phyloP scores from a whole-genome alignment of 371 early-diverging fungal genomes.

The Apophysomyces ossiformis region DNA sequence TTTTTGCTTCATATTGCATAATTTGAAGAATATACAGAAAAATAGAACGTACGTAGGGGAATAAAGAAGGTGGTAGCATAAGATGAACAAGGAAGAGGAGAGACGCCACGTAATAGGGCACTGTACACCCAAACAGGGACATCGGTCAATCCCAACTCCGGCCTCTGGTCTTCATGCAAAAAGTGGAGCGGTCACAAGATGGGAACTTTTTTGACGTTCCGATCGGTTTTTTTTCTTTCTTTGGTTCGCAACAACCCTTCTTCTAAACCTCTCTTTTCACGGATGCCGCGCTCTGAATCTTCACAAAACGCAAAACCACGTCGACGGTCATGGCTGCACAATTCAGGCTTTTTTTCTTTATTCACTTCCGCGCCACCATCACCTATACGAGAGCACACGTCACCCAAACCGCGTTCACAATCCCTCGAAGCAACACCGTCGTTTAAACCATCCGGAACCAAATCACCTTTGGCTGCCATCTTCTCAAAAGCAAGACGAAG shows the following conservation, averaged over 20 bases:
- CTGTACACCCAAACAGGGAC: not conserved
- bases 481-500: conserved; percentile 22
- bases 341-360: conserved; percentile 6
- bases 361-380: conserved; percentile 13
- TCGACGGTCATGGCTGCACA: conserved; percentile 16
- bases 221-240: conserved; percentile 7
- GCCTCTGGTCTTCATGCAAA: not conserved
- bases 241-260: conserved; percentile 2
- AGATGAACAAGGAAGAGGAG: not conserved
- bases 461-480: conserved; percentile 2
- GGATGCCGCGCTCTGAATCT: conserved; percentile 8
- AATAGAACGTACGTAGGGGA: not conserved
- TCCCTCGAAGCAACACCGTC: conserved; percentile 8
- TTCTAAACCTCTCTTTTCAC: conserved; percentile 2
- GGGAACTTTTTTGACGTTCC: conserved; percentile 5
- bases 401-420: conserved; percentile 12
- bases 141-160: not conserved
- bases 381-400: conserved; percentile 11
- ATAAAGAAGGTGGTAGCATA: not conserved
- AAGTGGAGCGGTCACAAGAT: not conserved
- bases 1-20: not conserved
- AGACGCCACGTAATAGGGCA: not conserved
- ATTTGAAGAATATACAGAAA: not conserved
- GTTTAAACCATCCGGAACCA: conserved; percentile 9
- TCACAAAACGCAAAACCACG: conserved; percentile 10